phyloP scores from a whole-genome alignment of 352 stramenopile species.

The Aphanomyces stellatus region DNA sequence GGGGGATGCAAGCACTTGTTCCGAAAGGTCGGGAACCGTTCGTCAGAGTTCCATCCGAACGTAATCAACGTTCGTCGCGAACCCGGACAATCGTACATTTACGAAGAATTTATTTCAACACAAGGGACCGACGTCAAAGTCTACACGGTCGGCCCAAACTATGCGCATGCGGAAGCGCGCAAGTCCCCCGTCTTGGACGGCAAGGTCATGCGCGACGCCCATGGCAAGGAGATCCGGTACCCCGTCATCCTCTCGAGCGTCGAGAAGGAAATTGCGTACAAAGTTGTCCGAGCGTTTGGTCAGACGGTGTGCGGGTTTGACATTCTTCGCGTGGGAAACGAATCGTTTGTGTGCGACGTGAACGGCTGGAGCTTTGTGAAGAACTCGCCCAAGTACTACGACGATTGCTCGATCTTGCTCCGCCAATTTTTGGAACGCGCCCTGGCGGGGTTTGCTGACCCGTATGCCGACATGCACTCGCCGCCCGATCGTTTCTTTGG shows the following conservation, averaged over 20 bases:
- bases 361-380: slow-evolving; percentile 99
- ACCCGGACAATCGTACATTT: slow-evolving; percentile 88
- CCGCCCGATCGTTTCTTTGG: slow-evolving; percentile 1
- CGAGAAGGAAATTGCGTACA: slow-evolving; percentile 98
- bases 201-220: slow-evolving; percentile 93
- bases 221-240: slow-evolving; percentile 98
- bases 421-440: slow-evolving; percentile 67
- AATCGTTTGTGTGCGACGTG: slow-evolving; percentile 98
- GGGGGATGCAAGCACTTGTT: slow-evolving; percentile 99
- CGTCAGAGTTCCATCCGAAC: slow-evolving; percentile 92
- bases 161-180: slow-evolving; percentile 98
- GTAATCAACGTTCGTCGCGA: slow-evolving; percentile 92
- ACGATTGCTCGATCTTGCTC: slow-evolving; percentile 95
- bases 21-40: slow-evolving; percentile 92
- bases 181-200: slow-evolving; percentile 99
- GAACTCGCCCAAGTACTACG: slow-evolving; percentile 99
- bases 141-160: slow-evolving; percentile 97
- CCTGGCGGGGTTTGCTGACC: slow-evolving; percentile 25
- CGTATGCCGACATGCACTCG: slow-evolving; percentile 12
- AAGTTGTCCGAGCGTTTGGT: slow-evolving; percentile 66
- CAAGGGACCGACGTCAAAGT: slow-evolving; percentile 99
- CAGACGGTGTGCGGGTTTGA: slow-evolving; percentile 99
- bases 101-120: slow-evolving; percentile 98
- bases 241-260: slow-evolving; percentile 97
- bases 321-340: slow-evolving; percentile 89